Evolutionary conservation across 768 basidiomycete genomes (phyloP).

Genomic region (Tulasnella sp.): DNA sequence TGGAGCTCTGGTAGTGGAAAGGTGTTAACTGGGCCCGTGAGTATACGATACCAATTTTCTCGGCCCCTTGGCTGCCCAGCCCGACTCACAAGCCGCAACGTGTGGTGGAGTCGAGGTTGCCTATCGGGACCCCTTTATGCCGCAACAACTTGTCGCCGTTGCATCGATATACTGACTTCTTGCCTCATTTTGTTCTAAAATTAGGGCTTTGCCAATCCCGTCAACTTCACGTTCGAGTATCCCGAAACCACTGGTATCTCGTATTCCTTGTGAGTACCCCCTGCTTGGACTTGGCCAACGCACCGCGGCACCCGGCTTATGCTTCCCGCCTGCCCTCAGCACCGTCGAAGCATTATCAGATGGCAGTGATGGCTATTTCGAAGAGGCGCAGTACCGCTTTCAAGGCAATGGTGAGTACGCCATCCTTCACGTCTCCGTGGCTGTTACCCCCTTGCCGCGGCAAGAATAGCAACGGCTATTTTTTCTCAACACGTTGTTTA

Average conservation of each 20-base stretch:
- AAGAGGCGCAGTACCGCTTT: slow-evolving; percentile 86
- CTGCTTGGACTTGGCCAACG: slow-evolving; percentile 7
- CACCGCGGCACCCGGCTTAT: neutral
- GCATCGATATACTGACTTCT: neutral
- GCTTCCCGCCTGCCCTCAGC: slow-evolving; percentile 28
- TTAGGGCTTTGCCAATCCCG: slow-evolving; percentile 77
- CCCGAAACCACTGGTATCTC: slow-evolving; percentile 78
- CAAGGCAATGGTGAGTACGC: slow-evolving; percentile 58
- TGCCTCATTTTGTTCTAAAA: neutral
- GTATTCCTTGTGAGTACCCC: slow-evolving; percentile 70
- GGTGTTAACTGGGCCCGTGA: slow-evolving; percentile 72
- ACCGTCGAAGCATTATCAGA: slow-evolving; percentile 32
- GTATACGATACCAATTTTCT: slow-evolving; percentile 26
- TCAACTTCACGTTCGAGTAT: slow-evolving; percentile 70
- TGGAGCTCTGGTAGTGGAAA: slow-evolving; percentile 73
- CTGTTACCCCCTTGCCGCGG: neutral
- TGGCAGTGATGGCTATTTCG: slow-evolving; percentile 48
- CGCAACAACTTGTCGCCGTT: neutral
- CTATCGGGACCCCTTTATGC: neutral
- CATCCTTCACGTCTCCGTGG: neutral
- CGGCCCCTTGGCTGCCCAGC: neutral
- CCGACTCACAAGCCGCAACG: neutral
- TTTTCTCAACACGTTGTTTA: neutral
- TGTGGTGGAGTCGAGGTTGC: neutral
- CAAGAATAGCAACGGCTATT: neutral